Evolutionary conservation across 2,329 filamentous ascomycete genomes (phyloP).

Genomic region (Talaromyces sp.): DNA sequence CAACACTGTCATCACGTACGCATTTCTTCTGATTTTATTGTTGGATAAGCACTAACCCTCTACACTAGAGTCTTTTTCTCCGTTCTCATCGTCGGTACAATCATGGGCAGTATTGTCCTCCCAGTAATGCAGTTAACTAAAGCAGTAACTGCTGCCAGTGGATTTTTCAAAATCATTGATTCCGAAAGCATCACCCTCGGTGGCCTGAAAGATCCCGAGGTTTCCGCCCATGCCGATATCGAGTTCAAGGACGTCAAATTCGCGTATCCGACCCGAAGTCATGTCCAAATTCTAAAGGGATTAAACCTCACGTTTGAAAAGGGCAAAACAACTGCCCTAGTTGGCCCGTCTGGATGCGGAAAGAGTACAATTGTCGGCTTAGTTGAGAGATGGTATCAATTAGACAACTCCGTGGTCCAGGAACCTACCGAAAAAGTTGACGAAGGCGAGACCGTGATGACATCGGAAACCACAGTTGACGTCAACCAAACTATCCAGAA

Average conservation of each 20-base stretch:
- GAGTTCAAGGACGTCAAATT: constrained; percentile 62
- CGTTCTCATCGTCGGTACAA: constrained; percentile 18
- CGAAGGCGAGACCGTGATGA: not conserved
- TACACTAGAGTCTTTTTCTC: not conserved
- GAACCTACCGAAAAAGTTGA: not conserved
- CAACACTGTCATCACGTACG: constrained; percentile 33
- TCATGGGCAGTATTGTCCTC: constrained; percentile 23
- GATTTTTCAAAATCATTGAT: constrained; percentile 31
- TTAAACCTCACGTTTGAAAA: constrained; percentile 28
- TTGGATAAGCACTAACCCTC: not conserved
- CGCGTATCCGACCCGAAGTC: constrained; percentile 56
- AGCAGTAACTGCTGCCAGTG: constrained; percentile 23
- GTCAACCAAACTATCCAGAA: constrained; percentile 7
- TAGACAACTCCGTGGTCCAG: constrained; percentile 9
- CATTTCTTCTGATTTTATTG: not conserved
- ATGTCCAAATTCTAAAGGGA: constrained; percentile 29
- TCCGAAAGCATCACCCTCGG: constrained; percentile 21
- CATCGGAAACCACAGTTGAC: not conserved
- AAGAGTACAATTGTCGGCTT: constrained; percentile 43
- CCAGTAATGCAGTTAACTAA: constrained; percentile 33
- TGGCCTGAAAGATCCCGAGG: constrained; percentile 45
- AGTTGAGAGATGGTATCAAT: constrained; percentile 39
- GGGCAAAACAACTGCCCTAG: constrained; percentile 38
- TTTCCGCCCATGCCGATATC: constrained; percentile 50
- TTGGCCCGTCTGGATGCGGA: constrained; percentile 41